A percentile compares a stretch with the other conserved stretches of the same genome.
phyloP scores from a whole-genome alignment of 2,329 filamentous ascomycete genomes.

The Sclerotinia borealis region DNA sequence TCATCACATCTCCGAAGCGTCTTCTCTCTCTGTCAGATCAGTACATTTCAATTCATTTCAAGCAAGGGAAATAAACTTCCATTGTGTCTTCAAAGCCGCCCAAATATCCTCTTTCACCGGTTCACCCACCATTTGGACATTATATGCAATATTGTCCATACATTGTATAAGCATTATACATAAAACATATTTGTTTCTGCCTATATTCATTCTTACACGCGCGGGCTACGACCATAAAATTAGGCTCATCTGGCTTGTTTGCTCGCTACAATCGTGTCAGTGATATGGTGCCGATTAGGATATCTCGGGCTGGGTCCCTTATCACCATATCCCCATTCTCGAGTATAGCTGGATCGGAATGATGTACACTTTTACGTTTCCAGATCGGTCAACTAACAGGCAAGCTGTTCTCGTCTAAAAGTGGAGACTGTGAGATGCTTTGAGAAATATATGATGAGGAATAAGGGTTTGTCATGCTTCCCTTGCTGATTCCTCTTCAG shows the following conservation, averaged over 20 bases:
- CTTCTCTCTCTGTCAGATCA: neutral
- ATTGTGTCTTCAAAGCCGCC: neutral
- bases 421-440: neutral
- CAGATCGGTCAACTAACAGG: neutral
- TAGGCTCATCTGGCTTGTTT: neutral
- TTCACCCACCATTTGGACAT: neutral
- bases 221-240: neutral
- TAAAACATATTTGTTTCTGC: neutral
- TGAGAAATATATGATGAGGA: neutral
- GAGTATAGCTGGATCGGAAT: neutral
- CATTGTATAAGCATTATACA: constrained; percentile 7
- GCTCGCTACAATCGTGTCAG: neutral
- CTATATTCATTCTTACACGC: neutral
- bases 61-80: constrained; percentile 3
- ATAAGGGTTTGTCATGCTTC: neutral
- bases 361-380: neutral
- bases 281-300: neutral
- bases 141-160: neutral
- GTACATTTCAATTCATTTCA: neutral
- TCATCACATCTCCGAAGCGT: neutral
- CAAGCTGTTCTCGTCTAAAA: neutral
- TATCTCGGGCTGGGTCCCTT: neutral
- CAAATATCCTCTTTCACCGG: neutral
- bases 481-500: neutral
- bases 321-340: neutral